These are phyloP conservation scores for Perilla frutescens DNA, from an alignment of 257 asterid genomes.

Conservation along the genomic window DNA sequence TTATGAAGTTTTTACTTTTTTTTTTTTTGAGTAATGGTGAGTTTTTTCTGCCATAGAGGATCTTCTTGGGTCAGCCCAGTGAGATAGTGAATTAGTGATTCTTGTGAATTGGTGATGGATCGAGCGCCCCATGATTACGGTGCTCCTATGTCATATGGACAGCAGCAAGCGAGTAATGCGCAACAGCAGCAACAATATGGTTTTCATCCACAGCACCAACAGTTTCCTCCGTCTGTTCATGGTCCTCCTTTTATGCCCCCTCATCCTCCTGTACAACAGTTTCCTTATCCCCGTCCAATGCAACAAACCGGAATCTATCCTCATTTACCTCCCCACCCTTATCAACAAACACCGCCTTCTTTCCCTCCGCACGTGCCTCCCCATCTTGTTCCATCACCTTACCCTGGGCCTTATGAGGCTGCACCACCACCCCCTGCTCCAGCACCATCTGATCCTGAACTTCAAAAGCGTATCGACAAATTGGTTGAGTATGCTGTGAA, in stretches of 20 bases:
- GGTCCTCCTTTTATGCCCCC: conserved; percentile 85
- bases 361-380: conserved; percentile 82
- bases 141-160: conserved; percentile 74
- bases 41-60: conserved; percentile 20
- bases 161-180: conserved; percentile 65
- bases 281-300: conserved; percentile 77
- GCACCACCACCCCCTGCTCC: conserved; percentile 83
- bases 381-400: conserved; percentile 68
- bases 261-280: conserved; percentile 88
- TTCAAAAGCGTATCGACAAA: conserved; percentile 91
- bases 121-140: conserved; percentile 85
- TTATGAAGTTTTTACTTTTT: background rate
- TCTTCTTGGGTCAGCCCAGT: too few relatives aligned
- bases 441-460: conserved; percentile 92
- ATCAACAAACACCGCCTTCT: conserved; percentile 75
- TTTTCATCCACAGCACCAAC: conserved; percentile 91
- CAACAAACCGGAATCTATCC: conserved; percentile 76
- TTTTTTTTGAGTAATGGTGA: conserved; percentile 2
- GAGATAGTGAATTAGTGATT: too few relatives aligned
- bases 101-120: conserved; percentile 60
- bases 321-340: conserved; percentile 81
- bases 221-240: conserved; percentile 76
- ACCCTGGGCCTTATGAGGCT: conserved; percentile 72
- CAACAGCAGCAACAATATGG: conserved; percentile 75
- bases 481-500: conserved; percentile 87